These are phyloP conservation scores for Linum trigynum DNA, from an alignment of 345 rosid species.

Conservation along the genomic window DNA sequence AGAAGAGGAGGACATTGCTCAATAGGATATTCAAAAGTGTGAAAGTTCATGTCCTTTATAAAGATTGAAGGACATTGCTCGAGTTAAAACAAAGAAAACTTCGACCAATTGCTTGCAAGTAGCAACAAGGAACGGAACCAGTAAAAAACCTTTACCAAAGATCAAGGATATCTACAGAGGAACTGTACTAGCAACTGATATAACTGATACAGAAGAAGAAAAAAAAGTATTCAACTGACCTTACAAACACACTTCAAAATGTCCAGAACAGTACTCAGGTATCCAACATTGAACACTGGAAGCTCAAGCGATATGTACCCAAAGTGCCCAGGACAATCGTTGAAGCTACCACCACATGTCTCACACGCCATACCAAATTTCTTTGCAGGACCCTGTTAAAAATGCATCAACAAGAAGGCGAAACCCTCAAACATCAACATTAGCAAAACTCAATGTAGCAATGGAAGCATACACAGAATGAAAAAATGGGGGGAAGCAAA, in stretches of 20 bases:
- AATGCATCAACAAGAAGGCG: background rate
- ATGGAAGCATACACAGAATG: background rate
- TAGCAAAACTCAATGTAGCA: background rate
- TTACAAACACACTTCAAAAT: constrained; percentile 84
- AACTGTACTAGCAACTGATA: background rate
- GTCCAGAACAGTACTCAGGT: constrained; percentile 53
- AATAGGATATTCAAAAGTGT: too few relatives aligned
- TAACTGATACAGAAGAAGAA: background rate
- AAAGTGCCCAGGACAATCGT: constrained; percentile 82
- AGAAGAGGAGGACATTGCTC: too few relatives aligned
- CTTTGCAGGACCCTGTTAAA: constrained; percentile 76
- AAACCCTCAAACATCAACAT: background rate
- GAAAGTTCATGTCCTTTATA: too few relatives aligned
- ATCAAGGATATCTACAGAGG: background rate
- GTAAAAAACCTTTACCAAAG: background rate
- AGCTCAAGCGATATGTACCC: constrained; percentile 75
- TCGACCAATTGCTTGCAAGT: too few relatives aligned
- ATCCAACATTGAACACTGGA: constrained; percentile 82
- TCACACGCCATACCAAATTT: constrained; percentile 40
- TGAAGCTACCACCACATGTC: constrained; percentile 55
- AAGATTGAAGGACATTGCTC: too few relatives aligned
- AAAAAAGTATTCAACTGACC: constrained; percentile 29
- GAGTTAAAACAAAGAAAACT: too few relatives aligned
- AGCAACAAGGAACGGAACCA: too few relatives aligned
- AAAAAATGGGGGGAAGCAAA: background rate